Evolutionary conservation across 176 grass and related monocot genomes (phyloP), one percentile per base, ranked within the genome.

Genomic region (Puccinellia tenuiflora): DNA sequence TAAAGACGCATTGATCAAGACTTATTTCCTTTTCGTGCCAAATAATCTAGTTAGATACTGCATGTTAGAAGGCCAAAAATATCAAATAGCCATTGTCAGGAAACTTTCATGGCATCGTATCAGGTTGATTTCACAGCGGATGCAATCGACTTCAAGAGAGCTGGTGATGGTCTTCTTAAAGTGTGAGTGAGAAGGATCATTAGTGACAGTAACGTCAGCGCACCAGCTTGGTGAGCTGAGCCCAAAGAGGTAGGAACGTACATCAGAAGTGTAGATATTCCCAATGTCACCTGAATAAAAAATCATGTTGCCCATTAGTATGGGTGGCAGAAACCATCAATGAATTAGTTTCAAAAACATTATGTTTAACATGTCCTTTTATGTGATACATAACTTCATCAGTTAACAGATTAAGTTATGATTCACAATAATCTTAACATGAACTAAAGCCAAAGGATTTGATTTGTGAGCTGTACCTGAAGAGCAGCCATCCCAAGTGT

Each of bases 151-250:
- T 90, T 96, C 43, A 96, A 73, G 76, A 92, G 77, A 45, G 91
- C 68, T 67, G 89, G 87, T 7, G 96, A 96, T 0, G 93, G 96
- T 79, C 80, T 96, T 57, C 96, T 92, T 70, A 99, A 79, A 39
- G 91, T 93, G 77, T 99, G 96, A 17, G 72, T 80, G 71, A 99
- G 89, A 80, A 96, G 75, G 46, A 99, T 82, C 91, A 94, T 87
- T 55, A 99, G 66, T 17, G 87, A 93, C 50, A 99, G 51, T 28
- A 99, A 26, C 28, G 96, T 92, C 79, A 96, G 87, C 59, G 96
- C 96, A 30, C 96, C 96, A 85, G 93, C 96, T 85, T 99, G 96
- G 57, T 99, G 96, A 48, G 91, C 96, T 69, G 96, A 99, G 25
- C 91, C 91, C 76, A 99, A 70, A 7, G 96, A 99, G 22, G 91